Conservation (phyloP, 2,329 filamentous ascomycete species). For the Xylaria sp. region DNA sequence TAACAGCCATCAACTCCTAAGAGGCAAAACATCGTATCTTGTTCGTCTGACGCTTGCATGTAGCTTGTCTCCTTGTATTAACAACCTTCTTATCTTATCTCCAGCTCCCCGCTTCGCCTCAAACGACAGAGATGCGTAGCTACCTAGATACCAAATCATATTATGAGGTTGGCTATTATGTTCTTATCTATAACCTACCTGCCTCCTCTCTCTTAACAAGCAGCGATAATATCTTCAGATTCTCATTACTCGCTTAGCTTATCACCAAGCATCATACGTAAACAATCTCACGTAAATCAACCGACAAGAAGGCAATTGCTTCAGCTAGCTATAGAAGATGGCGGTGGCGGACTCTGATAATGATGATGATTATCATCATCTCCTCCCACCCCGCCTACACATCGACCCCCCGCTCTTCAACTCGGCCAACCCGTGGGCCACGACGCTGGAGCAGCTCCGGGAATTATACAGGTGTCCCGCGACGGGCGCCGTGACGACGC, state of each 20-base stretch:
- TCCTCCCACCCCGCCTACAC: conserved; percentile 58
- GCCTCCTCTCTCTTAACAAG: not conserved
- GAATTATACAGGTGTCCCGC: conserved; percentile 68
- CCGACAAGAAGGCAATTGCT: not conserved
- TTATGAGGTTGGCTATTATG: not conserved
- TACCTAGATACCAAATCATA: not conserved
- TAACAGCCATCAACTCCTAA: not conserved
- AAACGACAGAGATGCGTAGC: not conserved
- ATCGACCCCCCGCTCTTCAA: conserved; percentile 77
- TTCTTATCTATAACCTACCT: conserved; percentile 4
- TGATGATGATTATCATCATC: not conserved
- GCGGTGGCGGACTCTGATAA: no score
- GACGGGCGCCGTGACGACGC: conserved; percentile 79
- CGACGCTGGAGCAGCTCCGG: conserved; percentile 69
- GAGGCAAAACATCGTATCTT: not conserved
- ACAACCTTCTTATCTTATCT: conserved; percentile 38
- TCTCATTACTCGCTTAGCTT: not conserved
- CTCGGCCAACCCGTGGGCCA: conserved; percentile 81
- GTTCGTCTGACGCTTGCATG: not conserved
- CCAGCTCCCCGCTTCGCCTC: conserved; percentile 27
- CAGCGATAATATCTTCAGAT: not conserved
- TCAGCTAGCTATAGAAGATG: conserved; percentile 5
- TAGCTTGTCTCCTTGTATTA: conserved; percentile 1
- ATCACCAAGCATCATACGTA: not conserved
- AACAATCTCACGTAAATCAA: not conserved